These are phyloP conservation scores for Pouteria glomerata DNA, from an alignment of 148 eudicot genomes.

Conservation along the genomic window DNA sequence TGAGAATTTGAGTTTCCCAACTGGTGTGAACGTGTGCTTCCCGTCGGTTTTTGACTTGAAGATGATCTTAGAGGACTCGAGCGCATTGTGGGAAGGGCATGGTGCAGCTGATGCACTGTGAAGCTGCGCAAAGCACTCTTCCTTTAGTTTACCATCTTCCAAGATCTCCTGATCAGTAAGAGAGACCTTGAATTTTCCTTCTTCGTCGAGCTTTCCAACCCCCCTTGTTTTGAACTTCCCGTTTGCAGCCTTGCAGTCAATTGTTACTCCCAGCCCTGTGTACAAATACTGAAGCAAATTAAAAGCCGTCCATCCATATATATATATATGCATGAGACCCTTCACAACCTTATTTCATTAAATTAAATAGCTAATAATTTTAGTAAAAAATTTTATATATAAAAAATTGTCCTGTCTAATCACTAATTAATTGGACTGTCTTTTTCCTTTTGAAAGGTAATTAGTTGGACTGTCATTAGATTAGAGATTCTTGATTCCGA, in stretches of 20 bases:
- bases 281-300: not conserved
- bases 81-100: conserved; percentile 36
- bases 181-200: conserved; percentile 36
- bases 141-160: conserved; percentile 30
- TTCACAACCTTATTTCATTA: not conserved
- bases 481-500: too few species aligned
- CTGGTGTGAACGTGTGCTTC: conserved; percentile 23
- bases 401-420: too few species aligned
- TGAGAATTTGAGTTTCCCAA: conserved; percentile 34
- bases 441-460: too few species aligned
- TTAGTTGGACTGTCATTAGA: too few species aligned
- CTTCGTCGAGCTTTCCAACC: conserved; percentile 27
- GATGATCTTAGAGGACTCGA: conserved; percentile 33
- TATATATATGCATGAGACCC: too few species aligned
- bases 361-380: not conserved
- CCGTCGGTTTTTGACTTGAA: conserved; percentile 20
- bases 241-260: conserved; percentile 40
- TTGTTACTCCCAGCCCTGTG: conserved; percentile 33
- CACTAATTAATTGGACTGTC: too few species aligned
- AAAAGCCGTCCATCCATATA: not conserved
- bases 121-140: conserved; percentile 47
- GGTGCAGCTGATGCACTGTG: conserved; percentile 42
- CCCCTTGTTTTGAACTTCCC: conserved; percentile 36
- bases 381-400: too few species aligned
- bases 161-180: conserved; percentile 31